A percentile compares a stretch with the other conserved stretches of the same genome.
Evolutionary conservation across 2,329 filamentous ascomycete species (phyloP).

Genomic region (Pseudocercospora fuligena): DNA sequence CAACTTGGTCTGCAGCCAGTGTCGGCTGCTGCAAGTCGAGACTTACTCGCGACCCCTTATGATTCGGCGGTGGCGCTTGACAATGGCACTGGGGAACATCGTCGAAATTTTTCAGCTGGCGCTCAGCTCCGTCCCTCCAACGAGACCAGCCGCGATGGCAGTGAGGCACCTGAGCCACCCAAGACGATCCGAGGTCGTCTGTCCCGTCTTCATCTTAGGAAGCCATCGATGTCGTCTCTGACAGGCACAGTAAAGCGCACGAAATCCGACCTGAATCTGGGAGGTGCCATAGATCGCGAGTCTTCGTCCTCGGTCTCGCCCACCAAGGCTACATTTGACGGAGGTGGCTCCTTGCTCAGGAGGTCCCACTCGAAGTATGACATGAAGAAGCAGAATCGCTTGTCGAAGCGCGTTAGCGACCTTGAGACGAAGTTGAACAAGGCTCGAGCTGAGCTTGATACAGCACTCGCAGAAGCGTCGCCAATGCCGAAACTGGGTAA

Average conservation of each 20-base stretch:
- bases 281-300: constrained; percentile 38
- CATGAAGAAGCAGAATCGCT: constrained; percentile 59
- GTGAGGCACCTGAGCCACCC: constrained; percentile 31
- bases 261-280: constrained; percentile 40
- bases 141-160: constrained; percentile 24
- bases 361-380: constrained; percentile 61
- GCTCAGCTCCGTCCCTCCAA: constrained; percentile 23
- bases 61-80: constrained; percentile 40
- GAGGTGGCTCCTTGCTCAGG: constrained; percentile 42
- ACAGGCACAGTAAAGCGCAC: constrained; percentile 41
- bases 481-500: constrained; percentile 45
- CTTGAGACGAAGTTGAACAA: constrained; percentile 63
- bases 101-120: constrained; percentile 23
- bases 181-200: constrained; percentile 24
- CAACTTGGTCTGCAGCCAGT: constrained; percentile 45
- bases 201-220: constrained; percentile 37
- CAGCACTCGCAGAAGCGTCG: constrained; percentile 51
- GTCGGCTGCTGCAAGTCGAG: not conserved
- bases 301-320: constrained; percentile 43
- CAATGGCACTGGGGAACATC: constrained; percentile 24
- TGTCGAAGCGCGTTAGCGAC: constrained; percentile 64
- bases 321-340: constrained; percentile 35
- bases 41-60: constrained; percentile 26
- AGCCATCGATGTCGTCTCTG: constrained; percentile 41
- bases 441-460: constrained; percentile 59